Evolutionary conservation across 169 alveolate species (phyloP).

Genomic region (Plasmodium coatneyi): DNA sequence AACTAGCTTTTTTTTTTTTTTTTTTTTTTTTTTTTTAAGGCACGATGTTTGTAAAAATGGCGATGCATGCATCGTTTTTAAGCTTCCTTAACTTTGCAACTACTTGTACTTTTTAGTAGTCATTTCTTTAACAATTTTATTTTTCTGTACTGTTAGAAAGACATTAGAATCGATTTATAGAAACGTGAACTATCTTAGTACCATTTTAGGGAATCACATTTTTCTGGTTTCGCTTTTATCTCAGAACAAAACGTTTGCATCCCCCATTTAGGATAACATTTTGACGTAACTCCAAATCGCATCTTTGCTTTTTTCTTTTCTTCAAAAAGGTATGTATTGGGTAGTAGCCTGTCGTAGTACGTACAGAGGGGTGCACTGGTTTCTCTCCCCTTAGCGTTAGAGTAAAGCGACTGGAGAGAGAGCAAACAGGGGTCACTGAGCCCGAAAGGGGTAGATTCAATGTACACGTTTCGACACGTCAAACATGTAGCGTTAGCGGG

Average conservation of each 20-base stretch:
- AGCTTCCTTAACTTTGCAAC: background rate
- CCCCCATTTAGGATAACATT: background rate
- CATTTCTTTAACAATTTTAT: background rate
- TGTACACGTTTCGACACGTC: background rate
- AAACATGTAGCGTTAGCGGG: background rate
- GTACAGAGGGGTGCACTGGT: background rate
- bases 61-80: background rate
- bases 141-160: background rate
- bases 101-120: background rate
- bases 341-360: background rate
- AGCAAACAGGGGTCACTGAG: background rate
- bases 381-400: background rate
- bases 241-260: background rate
- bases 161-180: background rate
- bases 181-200: background rate
- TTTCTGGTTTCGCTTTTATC: background rate
- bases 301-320: background rate
- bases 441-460: background rate
- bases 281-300: background rate
- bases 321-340: background rate
- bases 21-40: background rate
- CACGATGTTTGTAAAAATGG: background rate
- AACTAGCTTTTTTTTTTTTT: background rate
- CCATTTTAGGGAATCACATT: background rate
- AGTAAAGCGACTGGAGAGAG: background rate